phyloP scores from a whole-genome alignment of 108 stramenopile species.

The Cyclotella cryptica region DNA sequence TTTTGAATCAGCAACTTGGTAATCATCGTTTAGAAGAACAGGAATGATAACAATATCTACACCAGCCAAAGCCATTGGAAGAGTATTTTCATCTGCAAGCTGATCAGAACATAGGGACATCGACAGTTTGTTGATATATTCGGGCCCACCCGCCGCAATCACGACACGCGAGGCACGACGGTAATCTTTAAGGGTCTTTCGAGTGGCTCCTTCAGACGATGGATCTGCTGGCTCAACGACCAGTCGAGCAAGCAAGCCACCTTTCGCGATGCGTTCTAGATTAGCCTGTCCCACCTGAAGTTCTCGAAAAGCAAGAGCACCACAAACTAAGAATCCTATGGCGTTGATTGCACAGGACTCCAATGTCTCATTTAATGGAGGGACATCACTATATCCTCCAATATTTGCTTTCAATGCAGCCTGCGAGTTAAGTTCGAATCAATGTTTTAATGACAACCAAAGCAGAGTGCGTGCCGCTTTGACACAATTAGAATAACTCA shows the following conservation, averaged over 20 bases:
- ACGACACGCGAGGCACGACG: slow-evolving; percentile 72
- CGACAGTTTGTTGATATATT: slow-evolving; percentile 71
- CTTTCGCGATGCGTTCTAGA: slow-evolving; percentile 76
- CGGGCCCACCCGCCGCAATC: slow-evolving; percentile 75
- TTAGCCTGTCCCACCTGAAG: slow-evolving; percentile 71
- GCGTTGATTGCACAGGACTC: slow-evolving; percentile 73
- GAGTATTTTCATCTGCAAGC: slow-evolving; percentile 71
- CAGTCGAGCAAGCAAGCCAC: slow-evolving; percentile 71
- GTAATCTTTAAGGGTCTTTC: slow-evolving; percentile 62
- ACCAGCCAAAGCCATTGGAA: slow-evolving; percentile 60
- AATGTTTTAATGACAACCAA: too few relatives aligned
- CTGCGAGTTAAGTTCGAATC: background rate
- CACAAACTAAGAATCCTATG: slow-evolving; percentile 65
- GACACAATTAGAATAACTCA: background rate
- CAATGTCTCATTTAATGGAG: slow-evolving; percentile 71
- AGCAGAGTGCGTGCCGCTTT: background rate
- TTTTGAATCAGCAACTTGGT: slow-evolving; percentile 54
- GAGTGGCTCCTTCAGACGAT: slow-evolving; percentile 2
- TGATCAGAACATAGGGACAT: slow-evolving; percentile 79
- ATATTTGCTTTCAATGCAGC: slow-evolving; percentile 63
- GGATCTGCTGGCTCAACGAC: slow-evolving; percentile 65
- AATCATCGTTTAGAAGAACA: slow-evolving; percentile 63
- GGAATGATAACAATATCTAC: slow-evolving; percentile 80
- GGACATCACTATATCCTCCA: slow-evolving; percentile 67
- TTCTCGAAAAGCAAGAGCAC: slow-evolving; percentile 65